phyloP scores from a whole-genome alignment of 2,329 filamentous ascomycete genomes.

The Xylariomycetidae sp. region DNA sequence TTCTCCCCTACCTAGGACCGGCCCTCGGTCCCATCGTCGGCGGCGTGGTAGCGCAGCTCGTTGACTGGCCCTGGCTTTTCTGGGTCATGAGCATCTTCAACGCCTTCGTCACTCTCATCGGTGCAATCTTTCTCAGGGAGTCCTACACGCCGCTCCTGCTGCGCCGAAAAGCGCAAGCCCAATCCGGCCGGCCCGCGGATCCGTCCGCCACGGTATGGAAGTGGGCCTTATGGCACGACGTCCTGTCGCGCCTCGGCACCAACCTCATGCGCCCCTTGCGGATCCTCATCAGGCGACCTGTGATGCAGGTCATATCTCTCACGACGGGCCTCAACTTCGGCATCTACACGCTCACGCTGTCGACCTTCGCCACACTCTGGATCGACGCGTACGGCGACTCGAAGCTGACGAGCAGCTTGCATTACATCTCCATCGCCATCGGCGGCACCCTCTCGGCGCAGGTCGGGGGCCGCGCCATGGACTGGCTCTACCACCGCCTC shows the following conservation, averaged over 20 bases:
- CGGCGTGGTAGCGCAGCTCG: constrained; percentile 58
- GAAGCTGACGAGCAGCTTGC: constrained; percentile 37
- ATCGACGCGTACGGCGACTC: constrained; percentile 41
- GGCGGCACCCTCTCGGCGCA: constrained; percentile 35
- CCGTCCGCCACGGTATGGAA: constrained; percentile 33
- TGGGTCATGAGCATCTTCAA: constrained; percentile 58
- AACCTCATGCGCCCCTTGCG: constrained; percentile 39
- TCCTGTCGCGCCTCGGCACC: constrained; percentile 25
- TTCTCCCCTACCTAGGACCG: constrained; percentile 47
- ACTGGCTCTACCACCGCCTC: constrained; percentile 30
- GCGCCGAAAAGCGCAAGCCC: constrained; percentile 45
- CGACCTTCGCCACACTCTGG: constrained; percentile 47
- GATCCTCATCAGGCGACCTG: constrained; percentile 40
- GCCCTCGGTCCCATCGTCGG: constrained; percentile 65
- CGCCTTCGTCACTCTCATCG: constrained; percentile 49
- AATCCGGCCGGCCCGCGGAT: constrained; percentile 43
- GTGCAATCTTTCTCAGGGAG: constrained; percentile 52
- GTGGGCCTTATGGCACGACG: constrained; percentile 11
- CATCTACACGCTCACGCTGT: constrained; percentile 47
- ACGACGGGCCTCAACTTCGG: constrained; percentile 45
- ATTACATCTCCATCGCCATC: constrained; percentile 47
- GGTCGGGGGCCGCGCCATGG: constrained; percentile 30
- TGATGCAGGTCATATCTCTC: constrained; percentile 41
- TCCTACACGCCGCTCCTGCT: constrained; percentile 63
- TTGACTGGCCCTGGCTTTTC: constrained; percentile 68